Evolutionary conservation across 1,284 basidiomycete species (phyloP), one percentile per base, ranked within the genome.

Genomic region (Peniophora sp.): DNA sequence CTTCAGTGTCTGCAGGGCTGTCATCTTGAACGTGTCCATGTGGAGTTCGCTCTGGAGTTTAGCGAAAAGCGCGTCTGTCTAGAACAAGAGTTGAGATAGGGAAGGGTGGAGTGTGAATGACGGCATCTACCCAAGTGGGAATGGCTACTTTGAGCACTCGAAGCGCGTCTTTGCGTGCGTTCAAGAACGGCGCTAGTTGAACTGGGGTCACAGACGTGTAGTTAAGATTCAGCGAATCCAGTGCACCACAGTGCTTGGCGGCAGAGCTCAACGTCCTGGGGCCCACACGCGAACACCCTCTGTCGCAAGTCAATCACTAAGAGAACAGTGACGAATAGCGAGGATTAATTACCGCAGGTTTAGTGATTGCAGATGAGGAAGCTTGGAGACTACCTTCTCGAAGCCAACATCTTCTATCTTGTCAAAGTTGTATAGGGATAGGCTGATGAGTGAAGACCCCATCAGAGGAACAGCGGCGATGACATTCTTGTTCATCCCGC

Each of bases 121-220:
- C 45, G 49, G 10, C 38, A 64, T 74, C 62, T 50, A 77, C 85
- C 75, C 83, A 80, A 56, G 73, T 80, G 10, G 70, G 64, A 50
- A 85, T 73, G 2, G 83, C 82, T 2, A 83, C 61, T 59, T 87
- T 87, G 32, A 87, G 61, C 0, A 79, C 74, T 58, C 79, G 69
- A 3, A 87, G 58, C 9, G 39, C 41, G 12, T 69, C 56, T 17
- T 58, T 59, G 57, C 77, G 77, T 25, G 64, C 63, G 1, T 57
- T 60, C 3, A 84, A 55, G 2, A 84, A 62, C 9, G 69, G 63
- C 0, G 69, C 65, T 3, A 87, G 58, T 8, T 78, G 73, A 0
- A 59, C 53, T 0, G 83, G 77, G 1, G 75, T 65, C 3, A 74
- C 72, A 3, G 76, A 69, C 1, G 85, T 87, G 53, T 81, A 81